These are phyloP conservation scores for Phaeotremella fagi DNA, from an alignment of 768 basidiomycete species.

Conservation along the genomic window DNA sequence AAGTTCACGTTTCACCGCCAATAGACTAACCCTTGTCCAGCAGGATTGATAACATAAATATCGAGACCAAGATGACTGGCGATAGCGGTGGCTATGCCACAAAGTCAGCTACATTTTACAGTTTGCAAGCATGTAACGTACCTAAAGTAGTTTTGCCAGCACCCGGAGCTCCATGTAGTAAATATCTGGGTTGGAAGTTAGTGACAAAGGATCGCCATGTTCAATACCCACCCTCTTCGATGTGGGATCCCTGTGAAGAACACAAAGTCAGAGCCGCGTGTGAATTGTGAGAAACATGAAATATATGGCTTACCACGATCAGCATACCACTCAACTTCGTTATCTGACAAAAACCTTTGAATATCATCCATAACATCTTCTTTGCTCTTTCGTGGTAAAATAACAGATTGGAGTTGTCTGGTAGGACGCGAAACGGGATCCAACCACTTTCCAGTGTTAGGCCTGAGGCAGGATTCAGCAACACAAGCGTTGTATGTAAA, in stretches of 20 bases:
- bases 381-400: conserved; percentile 10
- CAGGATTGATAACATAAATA: conserved; percentile 66
- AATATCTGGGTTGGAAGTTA: too few relatives aligned
- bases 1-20: not conserved
- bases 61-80: conserved; percentile 84
- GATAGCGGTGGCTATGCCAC: conserved; percentile 57
- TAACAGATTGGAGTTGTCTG: conserved; percentile 10
- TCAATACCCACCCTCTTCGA: conserved; percentile 9
- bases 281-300: too few relatives aligned
- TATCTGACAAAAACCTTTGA: conserved; percentile 7
- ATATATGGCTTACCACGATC: conserved; percentile 18
- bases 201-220: not conserved
- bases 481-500: not conserved
- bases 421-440: conserved; percentile 3
- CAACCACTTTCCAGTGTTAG: not conserved
- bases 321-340: conserved; percentile 11
- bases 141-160: conserved; percentile 1
- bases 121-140: not conserved
- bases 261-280: too few relatives aligned
- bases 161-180: not conserved
- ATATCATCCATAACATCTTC: conserved; percentile 15
- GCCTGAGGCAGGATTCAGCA: not conserved
- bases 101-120: not conserved
- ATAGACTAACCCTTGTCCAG: conserved; percentile 12
- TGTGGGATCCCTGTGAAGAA: conserved; percentile 17